Conservation (phyloP, 2,329 filamentous ascomycete genomes). For the Talaromyces islandicus region DNA sequence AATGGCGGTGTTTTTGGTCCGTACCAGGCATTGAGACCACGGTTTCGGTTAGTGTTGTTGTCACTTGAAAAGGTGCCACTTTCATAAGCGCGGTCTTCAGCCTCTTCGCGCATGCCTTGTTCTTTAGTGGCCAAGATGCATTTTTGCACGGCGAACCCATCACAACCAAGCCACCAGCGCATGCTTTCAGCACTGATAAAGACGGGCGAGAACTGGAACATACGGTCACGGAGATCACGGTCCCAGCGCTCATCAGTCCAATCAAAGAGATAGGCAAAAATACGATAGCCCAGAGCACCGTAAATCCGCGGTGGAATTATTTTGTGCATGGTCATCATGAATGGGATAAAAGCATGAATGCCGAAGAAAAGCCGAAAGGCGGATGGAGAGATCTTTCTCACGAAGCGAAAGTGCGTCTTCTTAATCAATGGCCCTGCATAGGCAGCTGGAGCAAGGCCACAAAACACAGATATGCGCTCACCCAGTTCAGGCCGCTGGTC, state of each 20-base stretch:
- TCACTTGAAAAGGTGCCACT: slow-evolving; percentile 11
- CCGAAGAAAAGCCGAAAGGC: slow-evolving; percentile 81
- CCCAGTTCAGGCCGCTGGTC: slow-evolving; percentile 83
- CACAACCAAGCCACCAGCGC: slow-evolving; percentile 89
- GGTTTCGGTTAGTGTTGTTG: not conserved
- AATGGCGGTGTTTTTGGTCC: slow-evolving; percentile 72
- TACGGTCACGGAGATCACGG: slow-evolving; percentile 65
- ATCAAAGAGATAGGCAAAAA: slow-evolving; percentile 83
- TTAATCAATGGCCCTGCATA: slow-evolving; percentile 83
- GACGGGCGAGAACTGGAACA: slow-evolving; percentile 89
- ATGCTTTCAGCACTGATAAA: slow-evolving; percentile 87
- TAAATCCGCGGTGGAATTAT: slow-evolving; percentile 63
- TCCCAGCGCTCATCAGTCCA: slow-evolving; percentile 88
- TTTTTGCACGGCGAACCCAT: slow-evolving; percentile 78
- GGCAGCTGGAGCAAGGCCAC: slow-evolving; percentile 80
- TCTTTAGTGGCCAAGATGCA: slow-evolving; percentile 80
- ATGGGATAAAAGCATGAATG: slow-evolving; percentile 85
- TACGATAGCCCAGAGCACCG: slow-evolving; percentile 75
- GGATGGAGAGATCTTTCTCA: slow-evolving; percentile 68
- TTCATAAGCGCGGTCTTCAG: slow-evolving; percentile 27
- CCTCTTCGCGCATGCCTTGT: slow-evolving; percentile 57
- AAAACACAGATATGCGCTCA: slow-evolving; percentile 79
- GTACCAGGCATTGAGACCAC: slow-evolving; percentile 65
- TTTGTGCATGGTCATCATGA: slow-evolving; percentile 82
- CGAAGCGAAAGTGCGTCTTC: slow-evolving; percentile 88